These are phyloP conservation scores for Capronia coronata DNA, from an alignment of 2,329 filamentous ascomycete genomes.

Conservation along the genomic window DNA sequence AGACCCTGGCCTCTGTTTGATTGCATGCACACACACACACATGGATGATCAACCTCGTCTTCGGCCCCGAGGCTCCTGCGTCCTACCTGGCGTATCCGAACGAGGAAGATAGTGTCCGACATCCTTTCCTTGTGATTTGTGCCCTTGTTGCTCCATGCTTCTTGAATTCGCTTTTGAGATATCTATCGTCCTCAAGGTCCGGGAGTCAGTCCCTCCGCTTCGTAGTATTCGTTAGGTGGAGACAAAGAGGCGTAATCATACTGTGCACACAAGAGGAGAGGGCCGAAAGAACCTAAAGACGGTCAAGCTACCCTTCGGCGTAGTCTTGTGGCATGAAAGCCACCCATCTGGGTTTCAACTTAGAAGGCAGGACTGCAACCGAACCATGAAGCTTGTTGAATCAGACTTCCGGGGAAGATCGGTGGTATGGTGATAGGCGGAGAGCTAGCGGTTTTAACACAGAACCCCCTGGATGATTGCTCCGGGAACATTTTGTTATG, in stretches of 20 bases:
- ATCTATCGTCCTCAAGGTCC: too few relatives aligned
- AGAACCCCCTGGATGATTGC: not conserved
- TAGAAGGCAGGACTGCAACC: too few relatives aligned
- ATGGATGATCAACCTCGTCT: not conserved
- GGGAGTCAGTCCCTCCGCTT: too few relatives aligned
- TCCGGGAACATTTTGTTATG: too few relatives aligned
- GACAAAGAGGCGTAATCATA: too few relatives aligned
- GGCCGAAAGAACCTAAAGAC: not conserved
- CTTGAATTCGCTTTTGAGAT: too few relatives aligned
- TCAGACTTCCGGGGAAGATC: constrained; percentile 17
- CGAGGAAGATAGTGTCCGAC: too few relatives aligned
- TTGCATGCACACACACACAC: not conserved
- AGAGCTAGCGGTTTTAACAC: constrained; percentile 5
- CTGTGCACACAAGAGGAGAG: not conserved
- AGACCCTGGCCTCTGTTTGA: not conserved
- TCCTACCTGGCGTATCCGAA: too few relatives aligned
- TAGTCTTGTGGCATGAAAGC: constrained; percentile 8
- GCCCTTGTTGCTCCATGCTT: too few relatives aligned
- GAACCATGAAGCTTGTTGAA: constrained; percentile 4
- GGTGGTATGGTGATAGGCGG: constrained; percentile 1
- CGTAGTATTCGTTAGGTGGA: too few relatives aligned
- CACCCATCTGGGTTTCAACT: constrained; percentile 8
- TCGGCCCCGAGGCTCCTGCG: too few relatives aligned
- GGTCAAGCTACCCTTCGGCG: constrained; percentile 4
- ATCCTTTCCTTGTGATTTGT: too few relatives aligned